Base-by-base conservation (phyloP, 31 red algal genomes). In the Endocladia muricata region DNA sequence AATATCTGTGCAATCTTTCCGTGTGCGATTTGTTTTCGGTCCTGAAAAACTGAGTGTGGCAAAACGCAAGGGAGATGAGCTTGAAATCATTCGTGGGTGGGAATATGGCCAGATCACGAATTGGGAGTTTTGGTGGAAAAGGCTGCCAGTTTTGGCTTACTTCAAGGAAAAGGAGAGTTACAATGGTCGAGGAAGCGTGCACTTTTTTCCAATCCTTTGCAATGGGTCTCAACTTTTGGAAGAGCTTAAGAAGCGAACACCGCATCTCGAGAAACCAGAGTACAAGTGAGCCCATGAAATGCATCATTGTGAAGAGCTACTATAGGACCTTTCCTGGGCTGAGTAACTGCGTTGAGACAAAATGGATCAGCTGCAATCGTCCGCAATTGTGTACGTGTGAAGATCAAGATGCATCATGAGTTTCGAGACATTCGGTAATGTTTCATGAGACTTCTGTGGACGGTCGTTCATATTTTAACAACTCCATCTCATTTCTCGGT, bases 91-190 rank as follows among this genome's bases (percentile, higher is more conserved):
- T 22, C 72, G 92, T 21, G 92, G 85, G 17, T 95, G 92, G 92
- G 35, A 78, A 21, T 86, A 90, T 68, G 59, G 71, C 38, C 26
- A 67, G 19, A 90, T 90, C 64, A 84, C 77, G 3, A 85, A 90
- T 63, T 95, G 92, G 92, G 85, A 95, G 39, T 25, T 79, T 43
- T 90, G 85, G 85, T 89, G 85, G 85, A 70, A 80, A 28, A 26
- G 31, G 22, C 51, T 90, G 3, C 92, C 92, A 19, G 57, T 95
- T 19, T 49, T 95, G 0, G 82, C 56, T 38, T 95, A 95, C 69
- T 95, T 95, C 57, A 83, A 84, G 25, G 92, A 95, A 60, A 75
- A 48, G 7, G 92, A 90, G 60, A 95, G 92, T 41, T 95, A 95
- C 63, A 78, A 89, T 58, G 92, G 92, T 3, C 61, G 86, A 4